A percentile compares a stretch with the other conserved stretches of the same genome.
phyloP scores from a whole-genome alignment of 2,329 filamentous ascomycete genomes.

The Podosphaera xanthii region DNA sequence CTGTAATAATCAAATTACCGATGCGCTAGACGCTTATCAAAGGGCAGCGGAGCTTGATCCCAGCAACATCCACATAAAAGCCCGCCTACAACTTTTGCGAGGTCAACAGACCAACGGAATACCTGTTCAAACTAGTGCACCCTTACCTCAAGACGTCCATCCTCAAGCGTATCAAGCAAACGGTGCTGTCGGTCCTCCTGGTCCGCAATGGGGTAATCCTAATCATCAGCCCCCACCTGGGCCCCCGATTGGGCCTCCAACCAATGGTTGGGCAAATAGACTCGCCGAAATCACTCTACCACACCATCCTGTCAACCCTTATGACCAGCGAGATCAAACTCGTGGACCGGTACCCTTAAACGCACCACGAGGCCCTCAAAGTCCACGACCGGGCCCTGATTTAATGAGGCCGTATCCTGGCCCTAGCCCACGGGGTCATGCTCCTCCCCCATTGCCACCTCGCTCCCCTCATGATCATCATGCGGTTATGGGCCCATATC shows the following conservation, averaged over 20 bases:
- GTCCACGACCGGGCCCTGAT: constrained; percentile 45
- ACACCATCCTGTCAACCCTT: constrained; percentile 58
- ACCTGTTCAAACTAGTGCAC: constrained; percentile 47
- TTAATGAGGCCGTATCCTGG: constrained; percentile 48
- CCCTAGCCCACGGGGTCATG: constrained; percentile 30
- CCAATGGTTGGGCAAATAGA: constrained; percentile 35
- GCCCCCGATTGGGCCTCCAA: constrained; percentile 14
- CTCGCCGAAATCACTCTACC: constrained; percentile 60
- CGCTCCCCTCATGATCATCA: constrained; percentile 25
- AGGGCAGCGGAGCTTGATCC: constrained; percentile 88
- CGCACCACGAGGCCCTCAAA: constrained; percentile 39
- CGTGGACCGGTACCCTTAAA: constrained; percentile 40
- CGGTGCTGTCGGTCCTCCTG: constrained; percentile 61
- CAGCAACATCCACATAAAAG: constrained; percentile 85
- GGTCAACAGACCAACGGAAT: constrained; percentile 54
- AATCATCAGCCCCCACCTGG: constrained; percentile 37
- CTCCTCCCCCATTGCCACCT: constrained; percentile 31
- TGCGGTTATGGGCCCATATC: constrained; percentile 13
- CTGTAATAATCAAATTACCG: constrained; percentile 94
- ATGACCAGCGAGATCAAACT: constrained; percentile 54
- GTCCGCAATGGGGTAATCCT: constrained; percentile 74
- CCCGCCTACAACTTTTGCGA: constrained; percentile 69
- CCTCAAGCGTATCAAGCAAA: constrained; percentile 78
- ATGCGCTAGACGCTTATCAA: constrained; percentile 88
- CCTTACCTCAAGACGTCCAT: constrained; percentile 89